phyloP scores from a whole-genome alignment of 768 basidiomycete genomes.

The Boletus tylopilopsis region DNA sequence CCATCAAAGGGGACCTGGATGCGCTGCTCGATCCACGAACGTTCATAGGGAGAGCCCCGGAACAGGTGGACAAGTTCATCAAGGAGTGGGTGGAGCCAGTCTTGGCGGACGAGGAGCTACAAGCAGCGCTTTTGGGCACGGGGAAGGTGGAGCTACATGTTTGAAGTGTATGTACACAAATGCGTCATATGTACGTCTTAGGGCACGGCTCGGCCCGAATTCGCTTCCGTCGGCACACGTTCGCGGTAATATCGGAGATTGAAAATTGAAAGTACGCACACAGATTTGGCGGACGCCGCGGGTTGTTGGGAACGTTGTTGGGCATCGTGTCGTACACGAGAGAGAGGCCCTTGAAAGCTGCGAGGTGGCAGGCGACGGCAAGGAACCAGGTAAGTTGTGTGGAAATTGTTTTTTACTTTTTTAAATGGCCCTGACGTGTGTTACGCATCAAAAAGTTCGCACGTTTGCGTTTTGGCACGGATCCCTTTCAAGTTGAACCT shows the following conservation, averaged over 20 bases:
- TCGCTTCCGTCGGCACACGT: constrained; percentile 13
- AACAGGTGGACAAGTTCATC: constrained; percentile 90
- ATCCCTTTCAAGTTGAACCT: constrained; percentile 15
- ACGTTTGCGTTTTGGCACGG: constrained; percentile 18
- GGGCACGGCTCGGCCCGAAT: constrained; percentile 17
- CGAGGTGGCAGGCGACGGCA: not conserved
- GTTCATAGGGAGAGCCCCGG: constrained; percentile 91
- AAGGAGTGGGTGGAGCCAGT: constrained; percentile 87
- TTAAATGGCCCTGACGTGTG: constrained; percentile 1
- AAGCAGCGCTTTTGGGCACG: constrained; percentile 47
- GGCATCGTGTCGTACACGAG: not conserved
- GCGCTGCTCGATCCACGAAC: constrained; percentile 76
- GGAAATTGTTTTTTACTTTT: too few relatives aligned
- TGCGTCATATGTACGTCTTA: constrained; percentile 1
- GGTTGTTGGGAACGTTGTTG: not conserved
- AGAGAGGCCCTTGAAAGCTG: not conserved
- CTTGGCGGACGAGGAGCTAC: constrained; percentile 53
- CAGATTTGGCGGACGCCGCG: not conserved
- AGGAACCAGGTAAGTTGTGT: constrained; percentile 8
- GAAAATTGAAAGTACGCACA: constrained; percentile 20
- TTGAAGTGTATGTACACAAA: not conserved
- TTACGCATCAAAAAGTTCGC: constrained; percentile 20
- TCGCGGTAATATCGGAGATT: constrained; percentile 14
- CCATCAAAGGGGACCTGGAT: constrained; percentile 79
- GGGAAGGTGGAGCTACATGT: constrained; percentile 67